Conservation (phyloP, 148 eudicot species). For the Bassia scoparia region DNA sequence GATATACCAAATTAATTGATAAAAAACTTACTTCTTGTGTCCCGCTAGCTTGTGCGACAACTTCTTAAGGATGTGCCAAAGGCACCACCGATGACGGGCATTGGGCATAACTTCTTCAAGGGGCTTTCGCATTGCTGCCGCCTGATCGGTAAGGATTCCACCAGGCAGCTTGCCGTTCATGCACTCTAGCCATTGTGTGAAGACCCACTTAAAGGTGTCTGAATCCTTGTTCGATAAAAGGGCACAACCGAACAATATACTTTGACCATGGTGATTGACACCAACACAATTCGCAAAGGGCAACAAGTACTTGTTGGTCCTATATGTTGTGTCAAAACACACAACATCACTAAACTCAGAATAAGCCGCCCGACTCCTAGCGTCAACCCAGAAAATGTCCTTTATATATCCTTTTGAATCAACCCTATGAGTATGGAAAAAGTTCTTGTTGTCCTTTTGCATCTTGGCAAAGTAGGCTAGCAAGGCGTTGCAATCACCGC, state of each 20-base stretch:
- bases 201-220: background rate
- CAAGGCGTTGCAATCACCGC: background rate
- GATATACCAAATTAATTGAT: background rate
- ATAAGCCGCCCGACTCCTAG: background rate
- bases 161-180: background rate
- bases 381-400: background rate
- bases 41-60: background rate
- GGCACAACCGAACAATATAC: too few relatives aligned
- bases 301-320: background rate
- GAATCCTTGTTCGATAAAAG: background rate
- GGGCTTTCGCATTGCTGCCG: background rate
- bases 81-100: background rate
- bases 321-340: background rate
- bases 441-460: background rate
- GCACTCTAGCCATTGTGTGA: background rate
- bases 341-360: background rate
- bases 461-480: background rate
- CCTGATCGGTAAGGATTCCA: background rate
- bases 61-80: background rate
- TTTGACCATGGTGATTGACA: background rate
- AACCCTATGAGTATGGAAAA: background rate
- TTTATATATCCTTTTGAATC: background rate
- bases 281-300: background rate
- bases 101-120: background rate
- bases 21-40: background rate